phyloP scores from a whole-genome alignment of 495 filamentous ascomycete genomes.

The Pseudoneurospora amorphoporcata region DNA sequence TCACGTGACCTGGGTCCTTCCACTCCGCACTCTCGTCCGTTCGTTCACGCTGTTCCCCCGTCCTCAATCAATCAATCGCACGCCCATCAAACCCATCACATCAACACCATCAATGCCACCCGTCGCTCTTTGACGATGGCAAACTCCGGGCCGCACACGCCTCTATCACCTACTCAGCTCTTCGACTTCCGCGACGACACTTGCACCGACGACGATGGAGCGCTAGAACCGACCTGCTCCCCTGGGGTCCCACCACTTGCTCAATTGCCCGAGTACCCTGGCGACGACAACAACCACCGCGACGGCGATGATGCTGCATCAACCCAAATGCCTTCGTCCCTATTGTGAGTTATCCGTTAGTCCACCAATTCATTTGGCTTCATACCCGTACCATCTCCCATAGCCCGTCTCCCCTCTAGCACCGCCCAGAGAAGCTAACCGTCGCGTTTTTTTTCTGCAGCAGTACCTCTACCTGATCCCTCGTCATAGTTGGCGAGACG shows the following conservation, averaged over 20 bases:
- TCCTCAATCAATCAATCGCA: not conserved
- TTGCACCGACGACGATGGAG: conserved; percentile 1
- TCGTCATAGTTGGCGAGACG: not conserved
- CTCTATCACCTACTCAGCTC: not conserved
- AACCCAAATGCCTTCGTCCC: not conserved
- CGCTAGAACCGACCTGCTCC: not conserved
- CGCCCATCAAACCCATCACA: not conserved
- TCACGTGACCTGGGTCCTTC: not conserved
- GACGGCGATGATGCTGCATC: not conserved
- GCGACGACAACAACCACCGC: not conserved
- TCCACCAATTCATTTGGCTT: not conserved
- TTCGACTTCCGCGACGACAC: not conserved
- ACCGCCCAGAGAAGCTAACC: not conserved
- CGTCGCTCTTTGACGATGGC: not conserved
- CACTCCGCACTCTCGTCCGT: not conserved
- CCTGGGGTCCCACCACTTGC: not conserved
- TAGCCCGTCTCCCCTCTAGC: not conserved
- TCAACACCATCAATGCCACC: not conserved
- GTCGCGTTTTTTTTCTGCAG: not conserved
- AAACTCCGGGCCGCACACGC: not conserved
- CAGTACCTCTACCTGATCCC: not conserved
- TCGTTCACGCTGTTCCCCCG: not conserved
- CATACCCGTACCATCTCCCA: not conserved
- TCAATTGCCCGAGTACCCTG: not conserved
- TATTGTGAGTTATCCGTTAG: not conserved